Evolutionary conservation across 2,329 filamentous ascomycete species (phyloP).

Genomic region (Hymenoscyphus infarciens): DNA sequence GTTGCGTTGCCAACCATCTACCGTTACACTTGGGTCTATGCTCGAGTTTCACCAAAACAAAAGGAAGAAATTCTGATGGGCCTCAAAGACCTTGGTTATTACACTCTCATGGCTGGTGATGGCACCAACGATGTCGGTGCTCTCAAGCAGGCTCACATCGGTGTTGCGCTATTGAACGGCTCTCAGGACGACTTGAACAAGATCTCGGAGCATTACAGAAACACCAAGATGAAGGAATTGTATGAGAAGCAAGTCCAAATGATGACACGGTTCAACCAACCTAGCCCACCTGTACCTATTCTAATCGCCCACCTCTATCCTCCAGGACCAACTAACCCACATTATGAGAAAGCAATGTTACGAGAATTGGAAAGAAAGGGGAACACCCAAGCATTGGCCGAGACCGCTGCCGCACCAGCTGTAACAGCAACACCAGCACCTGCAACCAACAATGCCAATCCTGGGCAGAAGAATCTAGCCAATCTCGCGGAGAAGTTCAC

Average conservation of each 20-base stretch:
- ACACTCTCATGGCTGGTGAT: constrained; percentile 97
- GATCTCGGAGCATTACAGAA: constrained; percentile 90
- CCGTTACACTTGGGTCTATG: constrained; percentile 94
- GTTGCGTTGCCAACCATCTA: constrained; percentile 72
- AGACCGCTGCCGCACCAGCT: constrained; percentile 48
- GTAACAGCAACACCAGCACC: constrained; percentile 61
- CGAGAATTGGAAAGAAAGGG: constrained; percentile 80
- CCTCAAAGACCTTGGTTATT: constrained; percentile 94
- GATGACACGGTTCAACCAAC: constrained; percentile 95
- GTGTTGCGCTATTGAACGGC: constrained; percentile 92
- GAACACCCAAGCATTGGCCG: constrained; percentile 49
- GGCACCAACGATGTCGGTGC: constrained; percentile 98
- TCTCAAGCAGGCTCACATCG: constrained; percentile 95
- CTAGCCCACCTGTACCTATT: constrained; percentile 83
- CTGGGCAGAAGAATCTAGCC: constrained; percentile 68
- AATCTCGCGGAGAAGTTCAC: constrained; percentile 84
- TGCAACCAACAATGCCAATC: constrained; percentile 50
- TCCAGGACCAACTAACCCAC: constrained; percentile 84
- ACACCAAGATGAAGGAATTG: constrained; percentile 96
- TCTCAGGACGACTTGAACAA: constrained; percentile 85
- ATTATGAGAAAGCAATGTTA: constrained; percentile 88
- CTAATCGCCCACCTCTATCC: constrained; percentile 94
- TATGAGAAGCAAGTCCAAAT: constrained; percentile 93
- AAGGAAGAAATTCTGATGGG: constrained; percentile 98
- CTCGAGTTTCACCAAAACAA: constrained; percentile 95